Evolutionary conservation across 2,329 filamentous ascomycete genomes (phyloP), one percentile per base, ranked within the genome.

Genomic region (Aspergillus clavatus): DNA sequence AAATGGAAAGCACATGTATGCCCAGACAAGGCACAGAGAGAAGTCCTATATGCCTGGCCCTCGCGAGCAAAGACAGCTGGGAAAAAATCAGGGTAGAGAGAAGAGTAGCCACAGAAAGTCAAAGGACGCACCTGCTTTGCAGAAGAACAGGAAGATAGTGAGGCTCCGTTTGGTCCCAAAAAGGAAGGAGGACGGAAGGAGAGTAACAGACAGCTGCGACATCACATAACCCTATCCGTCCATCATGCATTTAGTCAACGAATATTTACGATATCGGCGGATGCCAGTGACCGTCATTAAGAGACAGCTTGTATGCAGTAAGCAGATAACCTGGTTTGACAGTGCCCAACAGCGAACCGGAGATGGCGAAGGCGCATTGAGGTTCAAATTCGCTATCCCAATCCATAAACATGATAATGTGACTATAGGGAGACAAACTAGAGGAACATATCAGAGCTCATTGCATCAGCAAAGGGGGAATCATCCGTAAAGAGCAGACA

Each of bases 381-480:
- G 18, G 31, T 14, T 8, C 12, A 21, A 14, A 35, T 35, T 35
- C 31, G 31, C 16, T 35, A 35, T 35, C 11, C 18, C 16, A 11
- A 35, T 12, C 26, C 26, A 14, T 37, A 31, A 38, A 14, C 12
- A 21, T 21, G 21, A 42, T 16, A 28, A 28, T 33, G 23, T 18
- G 24, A 47, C 38, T n/a, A 38, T 36, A 50, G 43, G 44, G 37
- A 46, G 40, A 44, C 35, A 41, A 24, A 24, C 8, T 38, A 55
- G 45, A 55, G 40, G 35, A 47, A 46, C 40, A 51, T 23, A 48
- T 22, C 23, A 29, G 33, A 52, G 45, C 41, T 43, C 49, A 50
- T 40, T 45, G 47, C 43, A 40, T 45, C 51, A 46, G 51, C 51
- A 56, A 43, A 57, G 43, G 59, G 59, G 60, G 58, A 63, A 63